Evolutionary conservation across 1,284 basidiomycete genomes (phyloP), one percentile per base, ranked within the genome.

Genomic region (Rhodotorula sp.): DNA sequence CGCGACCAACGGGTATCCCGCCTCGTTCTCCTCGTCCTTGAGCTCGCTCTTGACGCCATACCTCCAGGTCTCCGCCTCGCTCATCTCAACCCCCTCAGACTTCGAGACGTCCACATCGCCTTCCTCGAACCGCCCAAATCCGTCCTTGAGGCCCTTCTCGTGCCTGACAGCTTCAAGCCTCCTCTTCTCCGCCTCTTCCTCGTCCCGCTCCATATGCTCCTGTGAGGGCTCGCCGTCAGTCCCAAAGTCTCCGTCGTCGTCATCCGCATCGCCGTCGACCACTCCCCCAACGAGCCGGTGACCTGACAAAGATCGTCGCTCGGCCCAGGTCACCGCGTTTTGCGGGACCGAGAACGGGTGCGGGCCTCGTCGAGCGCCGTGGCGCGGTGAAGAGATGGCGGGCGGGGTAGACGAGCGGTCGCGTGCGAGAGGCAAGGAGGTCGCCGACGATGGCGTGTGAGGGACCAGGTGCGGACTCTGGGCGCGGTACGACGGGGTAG

Each of bases 321-420:
- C 62, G 10, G 67, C 65, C 73, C 73, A 74, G 6, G 64, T 67
- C 36, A 74, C 70, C 11, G 73, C 73, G 55, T 74, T 74, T 54
- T 72, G 64, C 27, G 73, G 73, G 4, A 74, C 73, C 17, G 73
- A 66, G 66, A 74, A 74, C 34, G 72, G 72, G 49, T 74, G 72
- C n/a, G 68, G 66, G 17, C 54, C 34, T 17, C 59, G 57, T 3
- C 60, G 60, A 8, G 44, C 34, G 49, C 36, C 34, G 30, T 54
- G 53, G 2, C 30, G 46, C 10, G 29, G 15, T 7, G 24, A 48
- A 13, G 10, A 29, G n/a, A 57, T n/a, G 20, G 66, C 29, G 19
- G 51, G 34, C 0, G 62, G 46, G 5, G 49, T 49, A 24, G 34
- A 24, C 30, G 56, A 19, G 0, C 48, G 48, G 27, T 51, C 22